Conservation (phyloP, 2,329 filamentous ascomycete species). For the Sporothrix sp. region DNA sequence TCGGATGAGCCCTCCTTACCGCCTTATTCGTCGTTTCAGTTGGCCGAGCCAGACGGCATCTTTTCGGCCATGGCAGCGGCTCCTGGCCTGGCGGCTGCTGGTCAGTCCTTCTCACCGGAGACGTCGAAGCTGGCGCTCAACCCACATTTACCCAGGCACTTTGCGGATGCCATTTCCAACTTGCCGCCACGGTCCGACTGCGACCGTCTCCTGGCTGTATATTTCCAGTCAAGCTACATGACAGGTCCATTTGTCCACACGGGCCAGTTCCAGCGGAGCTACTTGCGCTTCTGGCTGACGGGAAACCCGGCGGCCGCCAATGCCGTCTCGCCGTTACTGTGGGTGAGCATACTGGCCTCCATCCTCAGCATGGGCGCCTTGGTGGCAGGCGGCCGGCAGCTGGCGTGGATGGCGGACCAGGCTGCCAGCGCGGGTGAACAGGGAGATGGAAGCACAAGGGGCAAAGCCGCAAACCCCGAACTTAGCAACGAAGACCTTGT, state of each 20-base stretch:
- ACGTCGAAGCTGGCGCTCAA: not conserved
- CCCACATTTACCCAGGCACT: constrained; percentile 19
- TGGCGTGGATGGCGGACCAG: constrained; percentile 16
- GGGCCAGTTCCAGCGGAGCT: constrained; percentile 38
- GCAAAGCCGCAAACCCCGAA: constrained; percentile 19
- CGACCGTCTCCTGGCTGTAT: constrained; percentile 29
- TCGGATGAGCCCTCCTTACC: not conserved
- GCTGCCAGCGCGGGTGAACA: not conserved
- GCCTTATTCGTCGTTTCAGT: constrained; percentile 11
- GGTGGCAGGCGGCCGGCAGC: constrained; percentile 21
- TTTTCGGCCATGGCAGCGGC: constrained; percentile 20
- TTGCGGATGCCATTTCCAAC: constrained; percentile 25
- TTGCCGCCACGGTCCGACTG: constrained; percentile 29
- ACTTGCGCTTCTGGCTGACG: constrained; percentile 36
- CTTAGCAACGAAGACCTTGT: constrained; percentile 21
- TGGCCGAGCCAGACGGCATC: constrained; percentile 26
- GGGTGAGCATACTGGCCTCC: constrained; percentile 42
- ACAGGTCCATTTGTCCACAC: constrained; percentile 31
- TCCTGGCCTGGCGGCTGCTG: not conserved
- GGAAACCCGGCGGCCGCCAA: constrained; percentile 22
- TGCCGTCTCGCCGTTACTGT: constrained; percentile 32
- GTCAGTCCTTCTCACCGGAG: not conserved
- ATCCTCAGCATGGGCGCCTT: constrained; percentile 32
- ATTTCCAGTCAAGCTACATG: constrained; percentile 32
- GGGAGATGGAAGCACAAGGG: not conserved